Base-by-base conservation (phyloP, 2,329 filamentous ascomycete species). In the Aureobasidium zeae region DNA sequence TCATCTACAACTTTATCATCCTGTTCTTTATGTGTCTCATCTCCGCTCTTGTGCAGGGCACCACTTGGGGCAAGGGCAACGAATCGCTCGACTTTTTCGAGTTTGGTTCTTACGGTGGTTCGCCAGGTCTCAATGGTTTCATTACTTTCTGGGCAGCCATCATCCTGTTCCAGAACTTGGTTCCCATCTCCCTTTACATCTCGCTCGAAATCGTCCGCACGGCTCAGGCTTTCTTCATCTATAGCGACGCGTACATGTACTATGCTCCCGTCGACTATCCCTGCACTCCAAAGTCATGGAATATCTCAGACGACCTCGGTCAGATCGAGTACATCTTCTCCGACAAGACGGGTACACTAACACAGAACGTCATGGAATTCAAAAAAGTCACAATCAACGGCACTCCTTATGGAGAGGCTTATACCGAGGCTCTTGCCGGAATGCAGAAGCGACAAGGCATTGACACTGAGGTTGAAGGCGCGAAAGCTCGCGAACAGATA, bases 251-350 rank as follows among this genome's bases (percentile, higher is more conserved):
- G 4, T 78, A 82, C 58, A 98, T 98, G 93, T 98, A 96, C 65
- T 94, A 98, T 67, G 91, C 91, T 45, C 80, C 79, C 56, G 79
- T 95, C 52, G 87, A 94, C 57, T 88, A 94, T 58, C 87, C 89
- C 2, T 98, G 93, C 59, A 86, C 94, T 9, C 91, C 93, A 4
- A 96, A 96, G 59, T 87, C 88, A 0, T 98, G 91, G 91, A 98
- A 96, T 60, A 96, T 98, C 38, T 96, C 89, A 1, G 91, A 98
- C 58, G 93, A 98, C 56, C 73, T 98, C 34, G 91, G 91, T 10
- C 91, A 98, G 65, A 94, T 98, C 50, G 91, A 96, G 64, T 98
- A 96, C 68, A 94, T 98, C 53, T 98, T 98, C 64, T 95, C 86
- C 0, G 86, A 94, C 70, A 94, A 94, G 66, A 94, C 86, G 0